A percentile compares a stretch with the other conserved stretches of the same genome.
phyloP scores from a whole-genome alignment of 139 green algal genomes.

The Tetradesmus lagerheimii region DNA sequence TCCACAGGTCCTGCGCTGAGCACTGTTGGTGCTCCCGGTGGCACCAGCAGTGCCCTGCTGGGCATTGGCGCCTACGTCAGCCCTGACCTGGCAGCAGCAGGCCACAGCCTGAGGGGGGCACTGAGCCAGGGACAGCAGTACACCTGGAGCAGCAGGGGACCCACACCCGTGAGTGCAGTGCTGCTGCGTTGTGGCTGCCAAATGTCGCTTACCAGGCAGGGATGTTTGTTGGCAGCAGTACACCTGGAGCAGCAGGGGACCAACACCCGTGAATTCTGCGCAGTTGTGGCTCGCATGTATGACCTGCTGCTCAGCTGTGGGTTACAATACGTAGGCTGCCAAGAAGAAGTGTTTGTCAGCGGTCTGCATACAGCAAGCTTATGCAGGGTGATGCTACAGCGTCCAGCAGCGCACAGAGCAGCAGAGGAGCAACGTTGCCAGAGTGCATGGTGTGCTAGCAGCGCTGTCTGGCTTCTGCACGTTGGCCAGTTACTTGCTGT shows the following conservation, averaged over 20 bases:
- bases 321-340: too few species aligned
- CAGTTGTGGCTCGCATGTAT: too few species aligned
- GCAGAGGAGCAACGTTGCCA: too few species aligned
- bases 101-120: conserved; percentile 63
- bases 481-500: too few species aligned
- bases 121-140: conserved; percentile 76
- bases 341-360: too few species aligned
- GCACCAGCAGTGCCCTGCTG: conserved; percentile 80
- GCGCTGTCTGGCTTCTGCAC: too few species aligned
- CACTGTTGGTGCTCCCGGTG: conserved; percentile 89
- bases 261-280: not conserved
- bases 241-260: not conserved
- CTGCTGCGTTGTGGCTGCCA: not conserved
- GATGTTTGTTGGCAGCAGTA: not conserved
- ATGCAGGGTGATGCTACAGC: too few species aligned
- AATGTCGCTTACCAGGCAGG: not conserved
- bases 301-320: not conserved
- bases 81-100: conserved; percentile 81
- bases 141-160: conserved; percentile 84
- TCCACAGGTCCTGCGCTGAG: conserved; percentile 75
- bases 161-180: conserved; percentile 51
- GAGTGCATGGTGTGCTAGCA: too few species aligned
- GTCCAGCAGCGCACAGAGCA: not conserved
- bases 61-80: conserved; percentile 89
- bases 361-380: too few species aligned